phyloP scores from a whole-genome alignment of 1,284 basidiomycete species.

The Blastosporella zonata region DNA sequence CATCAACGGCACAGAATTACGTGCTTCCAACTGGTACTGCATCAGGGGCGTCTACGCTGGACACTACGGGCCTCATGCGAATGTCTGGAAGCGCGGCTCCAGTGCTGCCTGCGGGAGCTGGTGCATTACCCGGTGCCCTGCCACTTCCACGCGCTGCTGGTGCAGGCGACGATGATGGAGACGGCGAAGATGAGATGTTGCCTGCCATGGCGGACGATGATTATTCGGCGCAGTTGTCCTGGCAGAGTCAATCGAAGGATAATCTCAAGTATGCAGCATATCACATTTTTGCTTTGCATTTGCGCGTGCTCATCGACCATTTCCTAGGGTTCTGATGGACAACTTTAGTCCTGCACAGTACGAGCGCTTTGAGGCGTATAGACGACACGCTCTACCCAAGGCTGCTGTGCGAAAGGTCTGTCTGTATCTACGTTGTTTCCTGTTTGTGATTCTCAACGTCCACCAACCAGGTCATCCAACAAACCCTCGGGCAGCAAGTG shows the following conservation, averaged over 20 bases:
- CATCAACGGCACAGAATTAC: constrained; percentile 5
- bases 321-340: constrained; percentile 75
- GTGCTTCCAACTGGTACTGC: constrained; percentile 12
- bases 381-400: constrained; percentile 81
- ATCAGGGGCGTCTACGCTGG: constrained; percentile 14
- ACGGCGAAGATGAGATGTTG: constrained; percentile 70
- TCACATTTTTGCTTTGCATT: neutral
- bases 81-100: constrained; percentile 15
- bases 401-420: constrained; percentile 75
- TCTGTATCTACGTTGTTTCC: neutral
- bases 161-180: constrained; percentile 43
- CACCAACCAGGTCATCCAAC: constrained; percentile 73
- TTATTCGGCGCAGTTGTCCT: constrained; percentile 74
- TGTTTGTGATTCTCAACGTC: neutral
- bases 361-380: constrained; percentile 85
- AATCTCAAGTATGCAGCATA: constrained; percentile 67
- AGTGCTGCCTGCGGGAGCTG: constrained; percentile 14
- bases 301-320: constrained; percentile 1
- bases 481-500: constrained; percentile 78
- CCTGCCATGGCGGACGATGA: constrained; percentile 85
- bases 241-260: constrained; percentile 81
- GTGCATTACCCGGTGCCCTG: constrained; percentile 9
- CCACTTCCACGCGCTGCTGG: constrained; percentile 15
- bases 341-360: constrained; percentile 83
- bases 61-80: constrained; percentile 20